These are phyloP conservation scores for Mortierella sp. DNA, from an alignment of 371 early-diverging fungal species.

Conservation along the genomic window DNA sequence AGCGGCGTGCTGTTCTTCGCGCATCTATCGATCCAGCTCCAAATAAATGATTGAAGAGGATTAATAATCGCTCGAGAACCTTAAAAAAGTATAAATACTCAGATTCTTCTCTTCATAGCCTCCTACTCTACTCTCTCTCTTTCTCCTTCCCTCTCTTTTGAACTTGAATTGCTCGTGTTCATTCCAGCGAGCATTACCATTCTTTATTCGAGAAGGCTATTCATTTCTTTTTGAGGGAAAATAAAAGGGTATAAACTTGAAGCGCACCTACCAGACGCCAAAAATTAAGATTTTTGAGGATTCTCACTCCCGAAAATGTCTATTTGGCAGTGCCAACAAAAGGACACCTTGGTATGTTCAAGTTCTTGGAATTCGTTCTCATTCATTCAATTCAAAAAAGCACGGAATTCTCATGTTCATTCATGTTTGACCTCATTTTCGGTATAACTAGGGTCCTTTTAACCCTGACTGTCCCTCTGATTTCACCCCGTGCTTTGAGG, in stretches of 20 bases:
- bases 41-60: not conserved
- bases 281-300: too few relatives aligned
- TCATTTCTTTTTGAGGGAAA: not conserved
- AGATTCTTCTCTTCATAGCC: not conserved
- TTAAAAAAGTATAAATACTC: slow-evolving; percentile 4
- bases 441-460: slow-evolving; percentile 73
- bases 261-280: too few relatives aligned
- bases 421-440: not conserved
- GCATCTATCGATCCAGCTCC: not conserved
- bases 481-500: slow-evolving; percentile 84
- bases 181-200: not conserved
- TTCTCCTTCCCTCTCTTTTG: not conserved
- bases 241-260: too few relatives aligned
- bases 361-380: not conserved
- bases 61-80: not conserved
- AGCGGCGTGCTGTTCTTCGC: not conserved
- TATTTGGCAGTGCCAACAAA: slow-evolving; percentile 41
- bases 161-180: not conserved
- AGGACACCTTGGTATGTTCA: slow-evolving; percentile 28
- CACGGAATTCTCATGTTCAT: not conserved
- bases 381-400: not conserved
- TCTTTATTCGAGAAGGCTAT: not conserved
- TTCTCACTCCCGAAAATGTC: slow-evolving; percentile 17
- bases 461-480: slow-evolving; percentile 68
- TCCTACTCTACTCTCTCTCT: not conserved